Evolutionary conservation across 139 green algal genomes (phyloP), one percentile per base, ranked within the genome.

Genomic region (Edaphochlamys debaryana): DNA sequence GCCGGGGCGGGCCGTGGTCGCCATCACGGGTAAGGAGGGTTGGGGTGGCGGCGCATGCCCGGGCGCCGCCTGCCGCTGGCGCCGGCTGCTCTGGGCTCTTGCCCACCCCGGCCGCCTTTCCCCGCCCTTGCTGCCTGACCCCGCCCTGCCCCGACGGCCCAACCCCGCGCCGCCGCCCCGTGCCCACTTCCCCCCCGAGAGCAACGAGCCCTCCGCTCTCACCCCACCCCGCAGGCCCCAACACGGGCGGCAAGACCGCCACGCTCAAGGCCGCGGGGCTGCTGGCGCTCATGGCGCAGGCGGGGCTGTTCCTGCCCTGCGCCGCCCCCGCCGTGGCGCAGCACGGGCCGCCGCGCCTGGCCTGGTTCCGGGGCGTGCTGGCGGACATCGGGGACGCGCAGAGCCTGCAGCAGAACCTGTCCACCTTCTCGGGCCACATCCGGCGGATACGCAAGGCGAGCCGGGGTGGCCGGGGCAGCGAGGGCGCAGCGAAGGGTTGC

Each of bases 371-470:
- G 30, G 67, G 75, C 2, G 94, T 99, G 45, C 90, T 99, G 5
- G 95, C 94, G 0, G 97, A 99, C 87, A 97, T 99, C 52, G 96
- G 95, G 1, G 95, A 98, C 75, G 41, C 85, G 2, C 92, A 95
- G 88, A 93, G 86, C 78, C 89, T 99, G 40, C 89, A 93, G 54
- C 92, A 97, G 87, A 97, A 88, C 76, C 87, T 99, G 68, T 99
- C 97, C 1, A 99, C 97, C 23, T 99, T 99, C 89, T 94, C 87
- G 32, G 95, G 95, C 4, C 97, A 99, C 91, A 88, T 98, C 11
- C 70, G 74, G 7, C 68, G 92, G 30, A 86, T 93, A 34, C 45
- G 45, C 45, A 54, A 13, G 45, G 45, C 13, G 45, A 13, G 45
- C 11, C 45, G n/a, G n/a, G n/a, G n/a, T n/a, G n/a, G n/a, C n/a